These are phyloP conservation scores for Circinella umbellata DNA, from an alignment of 371 early-diverging fungal species.

Conservation along the genomic window DNA sequence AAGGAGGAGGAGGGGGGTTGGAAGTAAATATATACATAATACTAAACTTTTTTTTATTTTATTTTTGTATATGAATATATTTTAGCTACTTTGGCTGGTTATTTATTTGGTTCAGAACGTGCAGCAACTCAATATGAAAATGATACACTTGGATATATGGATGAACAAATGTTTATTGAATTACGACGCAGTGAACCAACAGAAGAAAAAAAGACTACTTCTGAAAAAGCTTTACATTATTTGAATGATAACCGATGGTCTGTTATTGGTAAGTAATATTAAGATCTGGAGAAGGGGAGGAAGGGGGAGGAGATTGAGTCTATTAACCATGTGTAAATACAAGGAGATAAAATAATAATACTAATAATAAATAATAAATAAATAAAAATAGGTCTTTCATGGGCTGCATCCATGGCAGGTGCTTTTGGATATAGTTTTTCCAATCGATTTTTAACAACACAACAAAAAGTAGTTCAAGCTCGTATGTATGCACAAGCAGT, in stretches of 20 bases:
- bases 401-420: slow-evolving; percentile 72
- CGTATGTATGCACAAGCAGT: slow-evolving; percentile 72
- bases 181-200: slow-evolving; percentile 15
- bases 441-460: slow-evolving; percentile 67
- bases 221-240: slow-evolving; percentile 30
- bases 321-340: not conserved
- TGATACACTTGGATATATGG: slow-evolving; percentile 44
- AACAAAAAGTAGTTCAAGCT: slow-evolving; percentile 79
- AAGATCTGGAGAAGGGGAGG: not conserved
- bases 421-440: slow-evolving; percentile 70
- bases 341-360: no score
- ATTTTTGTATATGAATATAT: not conserved
- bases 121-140: slow-evolving; percentile 47
- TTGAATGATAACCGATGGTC: slow-evolving; percentile 58
- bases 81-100: slow-evolving; percentile 50
- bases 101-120: slow-evolving; percentile 48
- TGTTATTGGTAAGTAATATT: slow-evolving; percentile 49
- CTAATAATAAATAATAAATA: no score
- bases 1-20: not conserved
- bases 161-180: slow-evolving; percentile 37
- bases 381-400: slow-evolving; percentile 63
- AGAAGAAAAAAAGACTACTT: not conserved
- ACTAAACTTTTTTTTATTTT: not conserved
- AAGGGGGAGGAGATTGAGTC: not conserved
- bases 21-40: not conserved